Percentiles rank a stretch among this genome's conserved stretches.
These are phyloP conservation scores for Coniochaeta sp. DNA, from an alignment of 2,329 filamentous ascomycete genomes.

Conservation along the genomic window DNA sequence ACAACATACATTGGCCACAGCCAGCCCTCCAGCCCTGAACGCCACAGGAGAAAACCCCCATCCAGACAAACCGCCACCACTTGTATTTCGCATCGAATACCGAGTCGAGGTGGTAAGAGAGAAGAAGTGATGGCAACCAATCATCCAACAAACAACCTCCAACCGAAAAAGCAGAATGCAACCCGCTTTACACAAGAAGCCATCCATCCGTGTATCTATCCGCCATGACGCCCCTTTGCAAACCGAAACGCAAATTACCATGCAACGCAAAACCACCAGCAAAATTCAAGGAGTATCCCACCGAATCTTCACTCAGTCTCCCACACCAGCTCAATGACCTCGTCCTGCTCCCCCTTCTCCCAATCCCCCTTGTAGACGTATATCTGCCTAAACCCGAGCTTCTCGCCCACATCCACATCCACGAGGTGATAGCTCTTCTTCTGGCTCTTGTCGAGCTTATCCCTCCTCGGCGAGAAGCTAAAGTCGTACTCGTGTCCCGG, in stretches of 20 bases:
- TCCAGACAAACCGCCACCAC: not conserved
- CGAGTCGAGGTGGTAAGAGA: no score
- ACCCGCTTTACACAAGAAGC: not conserved
- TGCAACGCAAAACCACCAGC: not conserved
- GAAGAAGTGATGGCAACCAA: not conserved
- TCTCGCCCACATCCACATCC: slow-evolving; percentile 30
- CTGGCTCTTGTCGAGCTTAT: slow-evolving; percentile 22
- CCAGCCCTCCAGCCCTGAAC: not conserved
- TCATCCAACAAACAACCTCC: not conserved
- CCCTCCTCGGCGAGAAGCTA: slow-evolving; percentile 44
- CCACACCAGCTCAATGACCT: slow-evolving; percentile 44
- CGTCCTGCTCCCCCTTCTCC: slow-evolving; percentile 33
- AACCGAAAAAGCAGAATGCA: not conserved
- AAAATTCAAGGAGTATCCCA: not conserved
- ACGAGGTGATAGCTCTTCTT: slow-evolving; percentile 47
- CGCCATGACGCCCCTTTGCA: not conserved
- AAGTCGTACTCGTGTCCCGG: slow-evolving; percentile 41
- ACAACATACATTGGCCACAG: not conserved
- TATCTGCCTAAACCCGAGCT: slow-evolving; percentile 43
- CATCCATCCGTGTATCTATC: not conserved
- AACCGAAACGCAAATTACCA: not conserved
- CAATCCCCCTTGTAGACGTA: slow-evolving; percentile 41
- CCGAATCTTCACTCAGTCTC: slow-evolving; percentile 6
- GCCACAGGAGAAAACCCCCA: not conserved
- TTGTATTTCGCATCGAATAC: not conserved